These are phyloP conservation scores for Platanus orientalis DNA, from an alignment of 164 flowering plant genomes.

Conservation along the genomic window DNA sequence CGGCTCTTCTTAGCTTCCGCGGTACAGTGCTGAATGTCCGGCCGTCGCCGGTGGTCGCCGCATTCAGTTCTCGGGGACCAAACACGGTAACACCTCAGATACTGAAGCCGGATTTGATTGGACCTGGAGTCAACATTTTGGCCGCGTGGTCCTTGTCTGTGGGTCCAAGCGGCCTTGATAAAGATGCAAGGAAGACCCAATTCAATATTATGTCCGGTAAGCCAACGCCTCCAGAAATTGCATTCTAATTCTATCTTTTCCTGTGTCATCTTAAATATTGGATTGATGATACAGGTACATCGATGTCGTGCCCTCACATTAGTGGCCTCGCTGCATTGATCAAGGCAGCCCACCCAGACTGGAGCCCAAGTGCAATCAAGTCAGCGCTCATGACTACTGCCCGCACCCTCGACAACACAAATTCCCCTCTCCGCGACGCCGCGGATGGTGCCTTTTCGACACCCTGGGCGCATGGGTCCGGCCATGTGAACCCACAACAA, in stretches of 20 bases:
- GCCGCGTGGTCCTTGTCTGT: conserved; percentile 75
- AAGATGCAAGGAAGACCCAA: conserved; percentile 49
- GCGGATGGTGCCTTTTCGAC: conserved; percentile 39
- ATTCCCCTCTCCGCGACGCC: conserved; percentile 59
- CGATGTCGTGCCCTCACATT: conserved; percentile 94
- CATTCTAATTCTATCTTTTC: background rate
- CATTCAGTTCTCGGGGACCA: conserved; percentile 90
- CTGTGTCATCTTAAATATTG: background rate
- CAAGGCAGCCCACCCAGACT: conserved; percentile 83
- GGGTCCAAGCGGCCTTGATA: conserved; percentile 60
- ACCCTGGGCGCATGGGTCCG: conserved; percentile 78
- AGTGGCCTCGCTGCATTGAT: conserved; percentile 82
- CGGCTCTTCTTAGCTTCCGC: conserved; percentile 63
- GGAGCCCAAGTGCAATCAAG: conserved; percentile 92
- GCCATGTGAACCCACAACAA: conserved; percentile 72
- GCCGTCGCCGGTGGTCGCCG: conserved; percentile 90
- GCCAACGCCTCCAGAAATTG: conserved; percentile 5
- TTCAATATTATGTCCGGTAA: conserved; percentile 90
- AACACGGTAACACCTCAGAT: conserved; percentile 63
- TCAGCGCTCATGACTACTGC: conserved; percentile 94
- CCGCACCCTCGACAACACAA: conserved; percentile 63
- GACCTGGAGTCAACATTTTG: conserved; percentile 87
- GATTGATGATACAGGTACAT: conserved; percentile 57
- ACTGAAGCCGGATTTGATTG: conserved; percentile 87
- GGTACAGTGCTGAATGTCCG: conserved; percentile 69